phyloP scores from a whole-genome alignment of 148 eudicot species.

The Fagopyrum esculentum region DNA sequence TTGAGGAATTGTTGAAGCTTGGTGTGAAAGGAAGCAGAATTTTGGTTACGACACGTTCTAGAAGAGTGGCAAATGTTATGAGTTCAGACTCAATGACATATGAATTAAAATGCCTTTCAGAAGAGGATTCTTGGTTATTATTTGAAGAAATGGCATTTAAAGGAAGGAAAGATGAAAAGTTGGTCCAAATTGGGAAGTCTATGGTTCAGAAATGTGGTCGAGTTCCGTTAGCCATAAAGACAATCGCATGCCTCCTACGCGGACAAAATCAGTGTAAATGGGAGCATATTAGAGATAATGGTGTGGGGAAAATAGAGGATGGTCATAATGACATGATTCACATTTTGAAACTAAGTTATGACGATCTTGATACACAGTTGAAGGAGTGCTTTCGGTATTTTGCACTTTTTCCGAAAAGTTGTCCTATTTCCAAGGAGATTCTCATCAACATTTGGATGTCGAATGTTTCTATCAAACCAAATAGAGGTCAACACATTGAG shows the following conservation, averaged over 20 bases:
- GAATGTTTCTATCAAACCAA: constrained; percentile 15
- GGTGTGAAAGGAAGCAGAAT: constrained; percentile 26
- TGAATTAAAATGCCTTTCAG: constrained; percentile 23
- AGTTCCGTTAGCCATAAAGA: constrained; percentile 31
- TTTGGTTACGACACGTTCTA: constrained; percentile 32
- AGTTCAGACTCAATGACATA: constrained; percentile 12
- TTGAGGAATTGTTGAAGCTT: constrained; percentile 13
- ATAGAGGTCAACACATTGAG: background rate
- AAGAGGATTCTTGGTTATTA: constrained; percentile 19
- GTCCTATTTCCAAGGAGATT: background rate
- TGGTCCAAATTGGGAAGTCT: constrained; percentile 18
- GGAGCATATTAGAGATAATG: constrained; percentile 7
- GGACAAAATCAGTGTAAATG: background rate
- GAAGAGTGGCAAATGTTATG: constrained; percentile 9
- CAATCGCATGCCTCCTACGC: background rate
- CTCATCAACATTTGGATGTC: constrained; percentile 26
- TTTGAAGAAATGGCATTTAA: constrained; percentile 25
- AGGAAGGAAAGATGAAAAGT: background rate
- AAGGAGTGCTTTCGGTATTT: constrained; percentile 28
- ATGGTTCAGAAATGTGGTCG: constrained; percentile 31
- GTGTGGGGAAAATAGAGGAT: constrained; percentile 4
- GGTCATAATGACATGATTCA: constrained; percentile 8
- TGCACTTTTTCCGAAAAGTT: constrained; percentile 26
- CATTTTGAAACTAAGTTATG: constrained; percentile 24
- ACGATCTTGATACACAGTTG: constrained; percentile 10